These are phyloP conservation scores for Ballota nigra DNA, from an alignment of 257 asterid genomes.

Conservation along the genomic window DNA sequence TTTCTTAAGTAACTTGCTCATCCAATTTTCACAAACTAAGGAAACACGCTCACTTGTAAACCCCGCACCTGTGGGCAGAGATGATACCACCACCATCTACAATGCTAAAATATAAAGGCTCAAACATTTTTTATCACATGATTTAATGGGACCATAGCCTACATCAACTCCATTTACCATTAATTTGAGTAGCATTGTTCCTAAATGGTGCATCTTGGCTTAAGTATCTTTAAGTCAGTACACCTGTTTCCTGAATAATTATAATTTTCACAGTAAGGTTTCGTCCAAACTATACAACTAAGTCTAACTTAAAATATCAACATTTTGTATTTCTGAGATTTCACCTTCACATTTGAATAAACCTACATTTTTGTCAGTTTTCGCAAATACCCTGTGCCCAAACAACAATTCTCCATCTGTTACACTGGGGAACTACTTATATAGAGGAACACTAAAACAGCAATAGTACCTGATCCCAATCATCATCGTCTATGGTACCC, in stretches of 20 bases:
- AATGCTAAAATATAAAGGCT: constrained; percentile 2
- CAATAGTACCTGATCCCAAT: constrained; percentile 85
- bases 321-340: constrained; percentile 2
- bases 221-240: background rate
- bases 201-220: constrained; percentile 13
- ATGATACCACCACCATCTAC: background rate
- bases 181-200: background rate
- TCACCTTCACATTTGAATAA: background rate
- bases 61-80: background rate
- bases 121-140: constrained; percentile 3
- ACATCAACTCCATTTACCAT: background rate
- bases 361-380: background rate
- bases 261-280: background rate
- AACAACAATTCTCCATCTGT: constrained; percentile 8
- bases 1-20: constrained; percentile 6
- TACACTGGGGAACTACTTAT: constrained; percentile 12
- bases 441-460: constrained; percentile 3
- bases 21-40: background rate
- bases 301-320: constrained; percentile 7
- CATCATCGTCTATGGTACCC: constrained; percentile 94
- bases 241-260: background rate
- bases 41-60: background rate
- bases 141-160: constrained; percentile 5
- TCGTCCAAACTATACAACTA: background rate
- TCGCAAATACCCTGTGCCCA: constrained; percentile 10